A percentile compares a stretch with the other conserved stretches of the same genome.
Evolutionary conservation across 352 stramenopile species (phyloP).

Genomic region (Pythium periplocum): DNA sequence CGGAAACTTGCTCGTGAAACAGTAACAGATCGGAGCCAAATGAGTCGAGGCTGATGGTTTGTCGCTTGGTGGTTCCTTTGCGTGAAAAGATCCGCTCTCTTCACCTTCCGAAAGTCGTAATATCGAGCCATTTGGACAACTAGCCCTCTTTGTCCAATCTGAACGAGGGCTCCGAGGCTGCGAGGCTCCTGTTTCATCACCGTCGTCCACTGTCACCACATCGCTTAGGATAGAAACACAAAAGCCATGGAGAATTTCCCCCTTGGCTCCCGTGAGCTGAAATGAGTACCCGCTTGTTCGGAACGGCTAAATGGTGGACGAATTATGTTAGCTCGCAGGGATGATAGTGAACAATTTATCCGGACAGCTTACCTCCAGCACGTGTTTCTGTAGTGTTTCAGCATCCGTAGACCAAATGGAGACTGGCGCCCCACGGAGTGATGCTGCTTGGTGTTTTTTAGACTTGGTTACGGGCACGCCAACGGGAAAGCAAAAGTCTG

Average conservation of each 20-base stretch:
- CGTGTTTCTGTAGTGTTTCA: slow-evolving; percentile 52
- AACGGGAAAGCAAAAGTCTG: slow-evolving; percentile 78
- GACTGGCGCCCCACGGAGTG: slow-evolving; percentile 44
- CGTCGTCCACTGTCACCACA: slow-evolving; percentile 15
- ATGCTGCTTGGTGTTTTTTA: slow-evolving; percentile 41
- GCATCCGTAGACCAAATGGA: slow-evolving; percentile 70
- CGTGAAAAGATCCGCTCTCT: background rate
- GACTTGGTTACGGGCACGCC: slow-evolving; percentile 62
- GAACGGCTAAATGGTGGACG: slow-evolving; percentile 24
- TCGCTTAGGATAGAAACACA: slow-evolving; percentile 65
- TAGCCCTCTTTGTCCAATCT: slow-evolving; percentile 29
- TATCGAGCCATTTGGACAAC: slow-evolving; percentile 21
- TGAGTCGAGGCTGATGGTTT: slow-evolving; percentile 5
- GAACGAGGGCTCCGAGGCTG: slow-evolving; percentile 16
- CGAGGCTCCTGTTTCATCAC: background rate
- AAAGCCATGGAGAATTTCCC: slow-evolving; percentile 76
- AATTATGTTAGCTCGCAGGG: too few species aligned
- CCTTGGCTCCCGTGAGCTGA: slow-evolving; percentile 77
- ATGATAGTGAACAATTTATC: background rate
- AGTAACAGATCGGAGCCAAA: slow-evolving; percentile 73
- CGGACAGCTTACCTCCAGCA: slow-evolving; percentile 37
- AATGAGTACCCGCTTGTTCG: slow-evolving; percentile 75
- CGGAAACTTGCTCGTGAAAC: slow-evolving; percentile 84
- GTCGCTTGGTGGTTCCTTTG: background rate
- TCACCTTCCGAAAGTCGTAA: slow-evolving; percentile 6